phyloP scores from a whole-genome alignment of 306 rosid genomes.

The Lathyrus aphaca region DNA sequence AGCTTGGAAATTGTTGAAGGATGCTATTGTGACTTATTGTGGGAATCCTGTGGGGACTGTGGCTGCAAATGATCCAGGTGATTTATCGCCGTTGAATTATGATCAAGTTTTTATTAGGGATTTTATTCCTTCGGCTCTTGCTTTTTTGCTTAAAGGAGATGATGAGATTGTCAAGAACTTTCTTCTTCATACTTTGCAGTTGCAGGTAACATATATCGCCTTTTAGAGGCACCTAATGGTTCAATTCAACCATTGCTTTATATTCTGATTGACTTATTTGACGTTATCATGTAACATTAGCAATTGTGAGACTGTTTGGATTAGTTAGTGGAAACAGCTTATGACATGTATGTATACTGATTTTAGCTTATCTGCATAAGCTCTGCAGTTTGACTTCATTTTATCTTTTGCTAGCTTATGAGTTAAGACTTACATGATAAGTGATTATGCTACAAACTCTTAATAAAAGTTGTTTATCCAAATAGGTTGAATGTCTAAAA shows the following conservation, averaged over 20 bases:
- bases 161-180: slow-evolving; percentile 78
- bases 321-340: neutral
- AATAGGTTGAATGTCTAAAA: neutral
- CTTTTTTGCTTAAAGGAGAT: slow-evolving; percentile 86
- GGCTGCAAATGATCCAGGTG: slow-evolving; percentile 83
- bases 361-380: neutral
- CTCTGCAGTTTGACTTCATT: neutral
- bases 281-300: neutral
- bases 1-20: slow-evolving; percentile 71
- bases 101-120: slow-evolving; percentile 89
- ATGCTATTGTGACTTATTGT: slow-evolving; percentile 72
- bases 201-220: slow-evolving; percentile 62
- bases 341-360: neutral
- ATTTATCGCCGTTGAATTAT: slow-evolving; percentile 69
- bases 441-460: neutral
- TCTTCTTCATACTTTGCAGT: slow-evolving; percentile 80
- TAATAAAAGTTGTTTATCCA: neutral
- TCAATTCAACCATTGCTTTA: neutral
- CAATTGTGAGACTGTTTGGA: neutral
- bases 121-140: slow-evolving; percentile 78
- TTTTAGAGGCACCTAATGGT: neutral
- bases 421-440: neutral
- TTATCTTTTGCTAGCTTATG: neutral
- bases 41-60: slow-evolving; percentile 82
- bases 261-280: neutral